A percentile compares a stretch with the other conserved stretches of the same genome.
Conservation (phyloP, 2,329 filamentous ascomycete species). For the Cercospora sesami region DNA sequence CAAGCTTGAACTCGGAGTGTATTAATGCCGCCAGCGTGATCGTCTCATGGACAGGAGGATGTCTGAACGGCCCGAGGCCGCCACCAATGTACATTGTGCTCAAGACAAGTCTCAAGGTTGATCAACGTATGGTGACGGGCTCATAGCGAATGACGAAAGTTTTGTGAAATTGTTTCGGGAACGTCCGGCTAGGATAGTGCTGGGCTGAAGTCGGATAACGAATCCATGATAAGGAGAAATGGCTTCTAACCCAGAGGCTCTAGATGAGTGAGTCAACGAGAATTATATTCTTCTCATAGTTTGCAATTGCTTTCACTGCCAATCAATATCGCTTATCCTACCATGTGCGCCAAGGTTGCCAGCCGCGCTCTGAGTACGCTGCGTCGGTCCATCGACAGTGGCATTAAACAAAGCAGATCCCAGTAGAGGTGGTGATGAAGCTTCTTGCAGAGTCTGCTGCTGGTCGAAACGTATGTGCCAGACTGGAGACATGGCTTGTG, state of each 20-base stretch:
- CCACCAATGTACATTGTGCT: constrained; percentile 13
- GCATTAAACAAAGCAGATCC: background rate
- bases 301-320: background rate
- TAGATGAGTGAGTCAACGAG: background rate
- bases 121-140: background rate
- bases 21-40: constrained; percentile 13
- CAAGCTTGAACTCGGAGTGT: constrained; percentile 9
- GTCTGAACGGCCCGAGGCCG: constrained; percentile 8
- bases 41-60: constrained; percentile 12
- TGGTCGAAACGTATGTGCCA: background rate
- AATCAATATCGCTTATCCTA: background rate
- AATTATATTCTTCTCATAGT: background rate
- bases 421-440: background rate
- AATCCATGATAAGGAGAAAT: background rate
- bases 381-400: background rate
- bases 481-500: background rate
- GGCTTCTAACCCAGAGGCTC: background rate
- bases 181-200: background rate
- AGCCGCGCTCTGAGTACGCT: background rate
- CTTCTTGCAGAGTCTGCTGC: background rate
- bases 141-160: background rate
- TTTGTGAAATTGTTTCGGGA: background rate
- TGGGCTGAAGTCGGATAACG: background rate
- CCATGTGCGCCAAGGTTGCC: background rate
- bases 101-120: background rate